Base-by-base conservation (phyloP, 441 rosid genomes). In the Metrosideros polymorpha region DNA sequence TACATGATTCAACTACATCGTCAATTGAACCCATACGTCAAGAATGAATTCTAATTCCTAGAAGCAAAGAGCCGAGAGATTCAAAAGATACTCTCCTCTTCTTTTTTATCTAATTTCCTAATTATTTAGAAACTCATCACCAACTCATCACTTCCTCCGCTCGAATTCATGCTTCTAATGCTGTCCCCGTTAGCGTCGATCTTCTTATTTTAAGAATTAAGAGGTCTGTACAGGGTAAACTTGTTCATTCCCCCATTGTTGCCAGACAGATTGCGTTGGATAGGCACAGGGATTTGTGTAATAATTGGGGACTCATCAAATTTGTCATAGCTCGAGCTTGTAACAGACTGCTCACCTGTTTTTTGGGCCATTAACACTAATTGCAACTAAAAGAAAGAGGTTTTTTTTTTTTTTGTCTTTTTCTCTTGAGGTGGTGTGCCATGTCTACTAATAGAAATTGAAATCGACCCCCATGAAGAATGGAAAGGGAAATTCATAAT, bases 361-460 rank as follows among this genome's bases (percentile, higher is more conserved):
- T n/a, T n/a, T n/a, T n/a, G n/a, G n/a, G n/a, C 89, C 86, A 90
- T 82, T 30, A 47, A 84, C 85, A 88, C n/a, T n/a, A 84, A 90
- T 87, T 87, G 86, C 92, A 89, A 89, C 89, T 89, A 87, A 88
- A 92, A 12, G 49, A 47, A 90, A 86, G 90, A 86, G 85, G 59
- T 25, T 50, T 6, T 50, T 14, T 35, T 66, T 32, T 32, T 8
- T 22, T 66, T 63, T 63, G 19, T 66, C 17, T 50, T 51, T 15
- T 5, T n/a, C n/a, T n/a, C 49, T 71, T 10, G 27, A 86, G 89
- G 89, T 87, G 89, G 89, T 66, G 82, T 90, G 93, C 86, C 76
- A 79, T 91, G 90, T 88, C 89, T 83, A 85, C 91, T 75, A 22
- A 71, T 71, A 71, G 47, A 12, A 71, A 24, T 39, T 18, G 52